Evolutionary conservation across 805 yeast species (phyloP).

Genomic region (Wickerhamiella shivajii): DNA sequence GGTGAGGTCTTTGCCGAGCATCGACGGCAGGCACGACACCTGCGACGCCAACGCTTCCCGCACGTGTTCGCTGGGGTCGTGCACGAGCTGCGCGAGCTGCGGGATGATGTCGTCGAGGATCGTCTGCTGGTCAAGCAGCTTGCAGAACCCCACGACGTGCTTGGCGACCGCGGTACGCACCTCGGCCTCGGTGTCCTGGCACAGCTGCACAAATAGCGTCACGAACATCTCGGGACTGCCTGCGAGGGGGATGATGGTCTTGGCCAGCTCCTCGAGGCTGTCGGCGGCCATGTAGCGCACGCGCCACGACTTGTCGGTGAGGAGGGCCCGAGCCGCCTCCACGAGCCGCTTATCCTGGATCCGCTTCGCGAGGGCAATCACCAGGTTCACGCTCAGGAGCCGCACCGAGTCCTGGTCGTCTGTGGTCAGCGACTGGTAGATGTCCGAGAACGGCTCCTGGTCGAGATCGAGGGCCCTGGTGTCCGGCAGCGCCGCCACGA

Average conservation of each 20-base stretch:
- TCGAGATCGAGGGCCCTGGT: constrained; percentile 5
- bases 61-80: constrained; percentile 85
- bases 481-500: constrained; percentile 41
- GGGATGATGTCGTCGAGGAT: constrained; percentile 66
- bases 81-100: constrained; percentile 63
- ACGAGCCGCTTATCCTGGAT: constrained; percentile 20
- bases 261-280: constrained; percentile 61
- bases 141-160: constrained; percentile 51
- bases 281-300: constrained; percentile 98
- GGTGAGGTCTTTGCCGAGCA: constrained; percentile 72
- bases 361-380: constrained; percentile 53
- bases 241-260: constrained; percentile 43
- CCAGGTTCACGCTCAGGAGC: constrained; percentile 72
- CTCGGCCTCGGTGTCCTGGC: constrained; percentile 91
- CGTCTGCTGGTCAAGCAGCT: constrained; percentile 28
- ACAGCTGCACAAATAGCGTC: constrained; percentile 57
- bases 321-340: constrained; percentile 46
- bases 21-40: constrained; percentile 73
- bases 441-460: constrained; percentile 56
- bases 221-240: constrained; percentile 42
- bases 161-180: constrained; percentile 90
- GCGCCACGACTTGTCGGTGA: constrained; percentile 91
- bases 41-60: constrained; percentile 85
- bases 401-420: constrained; percentile 95
- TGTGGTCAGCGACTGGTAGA: constrained; percentile 62